A percentile compares a stretch with the other conserved stretches of the same genome.
Evolutionary conservation across 257 asterid species (phyloP).

Genomic region (Rehmannia glutinosa): DNA sequence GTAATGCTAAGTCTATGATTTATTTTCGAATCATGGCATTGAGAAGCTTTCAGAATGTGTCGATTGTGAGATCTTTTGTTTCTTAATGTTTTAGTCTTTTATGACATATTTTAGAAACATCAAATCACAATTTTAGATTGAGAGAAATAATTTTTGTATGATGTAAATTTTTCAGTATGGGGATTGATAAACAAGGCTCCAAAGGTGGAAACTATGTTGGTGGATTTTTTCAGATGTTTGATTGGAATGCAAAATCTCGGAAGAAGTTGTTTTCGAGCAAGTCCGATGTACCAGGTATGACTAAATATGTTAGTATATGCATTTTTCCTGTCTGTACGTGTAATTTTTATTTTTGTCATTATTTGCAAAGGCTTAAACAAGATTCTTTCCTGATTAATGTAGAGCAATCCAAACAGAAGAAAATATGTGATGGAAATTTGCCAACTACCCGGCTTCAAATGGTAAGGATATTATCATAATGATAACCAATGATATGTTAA

Average conservation of each 20-base stretch:
- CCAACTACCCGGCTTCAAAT: constrained; percentile 53
- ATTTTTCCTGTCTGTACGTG: background rate
- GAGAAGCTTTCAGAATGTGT: background rate
- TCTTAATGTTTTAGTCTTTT: constrained; percentile 3
- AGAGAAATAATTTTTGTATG: no score
- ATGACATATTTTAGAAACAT: no score
- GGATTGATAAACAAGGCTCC: constrained; percentile 61
- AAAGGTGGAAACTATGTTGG: constrained; percentile 77
- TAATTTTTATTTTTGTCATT: no score
- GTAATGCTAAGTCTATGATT: background rate
- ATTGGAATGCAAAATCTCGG: constrained; percentile 88
- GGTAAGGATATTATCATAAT: constrained; percentile 30
- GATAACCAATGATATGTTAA: background rate
- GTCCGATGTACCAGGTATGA: constrained; percentile 59
- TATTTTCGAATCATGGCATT: background rate
- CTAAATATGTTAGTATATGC: background rate
- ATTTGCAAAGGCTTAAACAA: background rate
- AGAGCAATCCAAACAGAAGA: constrained; percentile 87
- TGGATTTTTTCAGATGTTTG: constrained; percentile 83
- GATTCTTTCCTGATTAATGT: constrained; percentile 16
- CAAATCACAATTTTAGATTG: no score
- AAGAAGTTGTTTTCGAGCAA: constrained; percentile 79
- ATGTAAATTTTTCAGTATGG: constrained; percentile 37
- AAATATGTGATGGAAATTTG: constrained; percentile 59
- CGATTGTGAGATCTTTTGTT: constrained; percentile 7